Base-by-base conservation (phyloP, 2,329 filamentous ascomycete genomes). In the Pseudopithomyces maydicus region DNA sequence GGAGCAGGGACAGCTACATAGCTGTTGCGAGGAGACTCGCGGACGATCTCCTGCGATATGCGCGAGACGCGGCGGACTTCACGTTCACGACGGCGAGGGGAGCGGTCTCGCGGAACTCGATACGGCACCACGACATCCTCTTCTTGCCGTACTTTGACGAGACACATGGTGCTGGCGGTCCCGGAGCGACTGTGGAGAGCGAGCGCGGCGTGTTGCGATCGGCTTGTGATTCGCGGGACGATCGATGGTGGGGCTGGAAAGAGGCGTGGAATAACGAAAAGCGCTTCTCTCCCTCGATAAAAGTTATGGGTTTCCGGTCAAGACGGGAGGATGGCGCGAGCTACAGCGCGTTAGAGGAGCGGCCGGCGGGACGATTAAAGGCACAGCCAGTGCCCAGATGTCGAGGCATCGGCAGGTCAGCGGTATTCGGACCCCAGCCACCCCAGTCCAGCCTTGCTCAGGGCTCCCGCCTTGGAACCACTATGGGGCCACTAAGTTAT, bases 81-180 rank as follows among this genome's bases (percentile, higher is more conserved):
- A 48, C 69, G 71, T n/a, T 61, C 56, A 48, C 69, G 71, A 15
- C 63, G 67, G 1, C 66, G 66, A n/a, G 66, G 70, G 19, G 71
- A 68, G 61, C 69, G 70, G 39, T 61, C 57, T 44, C 66, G 70
- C 60, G 42, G 69, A 64, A 75, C 70, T 50, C 77, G 72, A 58
- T 77, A 75, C 6, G 74, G 73, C 32, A 79, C 74, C 29, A 77
- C 70, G 44, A 77, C 70, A 42, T 81, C 78, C 59, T 80, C 79
- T 53, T 78, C 76, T 50, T 79, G 74, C 56, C 75, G 76, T 54
- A 81, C 76, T 58, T 75, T 77, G 69, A 81, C 66, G 35, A 81
- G 77, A 68, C 80, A 82, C 80, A 82, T 81, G 42, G 61, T 56
- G 61, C 39, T 39, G 29, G 33, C 20, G 7, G 11, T 32, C 19